Evolutionary conservation across 352 stramenopile genomes (phyloP), one percentile per base, ranked within the genome.

Genomic region (Phytophthora gonapodyides): DNA sequence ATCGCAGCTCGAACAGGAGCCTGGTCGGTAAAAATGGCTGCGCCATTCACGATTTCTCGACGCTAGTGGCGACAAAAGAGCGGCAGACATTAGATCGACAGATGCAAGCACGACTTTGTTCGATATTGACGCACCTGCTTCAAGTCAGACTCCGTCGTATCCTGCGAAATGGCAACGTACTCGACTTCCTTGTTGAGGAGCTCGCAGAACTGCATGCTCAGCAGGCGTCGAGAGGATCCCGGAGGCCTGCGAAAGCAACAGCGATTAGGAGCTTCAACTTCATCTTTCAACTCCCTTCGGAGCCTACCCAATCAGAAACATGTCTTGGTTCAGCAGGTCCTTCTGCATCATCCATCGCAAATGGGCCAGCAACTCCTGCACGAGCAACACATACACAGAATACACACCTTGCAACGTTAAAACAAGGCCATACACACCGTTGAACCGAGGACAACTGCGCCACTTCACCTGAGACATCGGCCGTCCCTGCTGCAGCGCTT

Each of bases 1-100:
- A 98, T 88, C 7, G 96, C 96, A n/a, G 96, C 96, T 36, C 91
- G 75, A 34, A 99, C 95, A 0, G 96, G 94, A 34, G 96, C 89
- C 67, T 98, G 92, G 60, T 98, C 88, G 2, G 91, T 87, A 61
- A 96, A 98, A 41, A 88, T 80, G 10, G 88, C 86, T 13, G 75
- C 84, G 11, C 82, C 78, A 44, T 86, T 63, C 11, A 82, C 66
- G 42, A 91, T 93, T 54, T 93, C 84, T 21, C 84, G 78, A 12
- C 84, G 69, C 80, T 88, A 72, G 3, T 30, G 46, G 2, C 17
- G 36, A 52, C 5, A 41, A 16, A 16, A 43, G 13, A 30, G 11
- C 9, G 5, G 27, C 6, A 31, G 5, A 36, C 31, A 21, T 43
- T 6, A 36, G 35, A 48, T 38, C 27, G 27, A 31, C 6, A 7